Evolutionary conservation across 1,139 yeast species (phyloP).

Genomic region (Taphrina communis): DNA sequence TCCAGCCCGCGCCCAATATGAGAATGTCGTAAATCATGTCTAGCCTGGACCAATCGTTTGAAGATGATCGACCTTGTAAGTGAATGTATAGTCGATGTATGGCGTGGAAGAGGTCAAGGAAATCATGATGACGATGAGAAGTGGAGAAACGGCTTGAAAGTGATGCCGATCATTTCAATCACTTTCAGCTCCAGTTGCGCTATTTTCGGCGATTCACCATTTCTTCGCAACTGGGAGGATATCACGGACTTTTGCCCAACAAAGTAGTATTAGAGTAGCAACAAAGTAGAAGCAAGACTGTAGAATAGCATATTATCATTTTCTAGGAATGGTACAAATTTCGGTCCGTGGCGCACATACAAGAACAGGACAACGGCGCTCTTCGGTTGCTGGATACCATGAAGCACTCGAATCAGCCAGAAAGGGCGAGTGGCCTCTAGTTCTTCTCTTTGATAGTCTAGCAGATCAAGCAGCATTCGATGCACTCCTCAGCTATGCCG

Average conservation of each 20-base stretch:
- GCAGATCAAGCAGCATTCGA: constrained; percentile 20
- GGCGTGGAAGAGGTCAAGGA: background rate
- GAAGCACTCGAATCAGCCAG: background rate
- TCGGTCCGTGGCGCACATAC: background rate
- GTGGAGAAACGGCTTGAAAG: background rate
- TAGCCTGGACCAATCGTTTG: background rate
- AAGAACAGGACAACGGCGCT: background rate
- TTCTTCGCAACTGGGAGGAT: background rate
- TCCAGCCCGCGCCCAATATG: constrained; percentile 38
- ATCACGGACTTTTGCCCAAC: background rate
- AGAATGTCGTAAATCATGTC: constrained; percentile 27
- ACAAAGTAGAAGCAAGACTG: background rate
- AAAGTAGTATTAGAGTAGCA: background rate
- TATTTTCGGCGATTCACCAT: no score
- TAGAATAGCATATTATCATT: background rate
- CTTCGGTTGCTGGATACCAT: background rate
- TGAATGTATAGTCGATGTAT: background rate
- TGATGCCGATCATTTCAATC: no score
- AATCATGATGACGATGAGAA: background rate
- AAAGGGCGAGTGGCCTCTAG: background rate
- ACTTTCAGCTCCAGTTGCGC: no score
- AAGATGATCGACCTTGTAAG: background rate
- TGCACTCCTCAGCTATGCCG: constrained; percentile 13
- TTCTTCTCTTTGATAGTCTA: background rate
- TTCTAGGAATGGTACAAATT: background rate